Percentiles rank a stretch among this genome's conserved stretches.
phyloP scores from a whole-genome alignment of 129 eudicot genomes.

The Heracleum sosnowskyi region DNA sequence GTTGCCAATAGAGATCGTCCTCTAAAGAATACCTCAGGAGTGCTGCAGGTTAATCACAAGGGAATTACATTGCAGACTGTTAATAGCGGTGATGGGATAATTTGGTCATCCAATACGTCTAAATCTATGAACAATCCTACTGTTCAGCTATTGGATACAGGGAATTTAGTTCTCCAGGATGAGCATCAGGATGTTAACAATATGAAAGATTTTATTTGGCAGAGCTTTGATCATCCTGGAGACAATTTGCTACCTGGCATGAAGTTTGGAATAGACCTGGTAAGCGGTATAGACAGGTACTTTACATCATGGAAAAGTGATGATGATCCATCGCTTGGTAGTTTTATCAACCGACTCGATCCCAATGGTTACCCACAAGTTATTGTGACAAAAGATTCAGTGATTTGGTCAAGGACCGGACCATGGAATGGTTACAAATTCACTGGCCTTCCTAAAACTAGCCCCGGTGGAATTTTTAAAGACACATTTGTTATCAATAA shows the following conservation, averaged over 20 bases:
- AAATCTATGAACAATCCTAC: not conserved
- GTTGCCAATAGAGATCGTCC: not conserved
- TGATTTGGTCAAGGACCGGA: not conserved
- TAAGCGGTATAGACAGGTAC: not conserved
- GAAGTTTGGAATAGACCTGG: conserved; percentile 3
- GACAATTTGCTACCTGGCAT: not conserved
- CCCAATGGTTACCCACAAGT: not conserved
- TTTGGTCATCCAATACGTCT: not conserved
- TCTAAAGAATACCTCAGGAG: not conserved
- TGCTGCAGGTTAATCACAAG: not conserved
- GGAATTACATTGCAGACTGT: not conserved
- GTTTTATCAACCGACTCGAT: not conserved
- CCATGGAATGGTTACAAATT: not conserved
- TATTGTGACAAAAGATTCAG: not conserved
- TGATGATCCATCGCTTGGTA: conserved; percentile 5
- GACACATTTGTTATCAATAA: not conserved
- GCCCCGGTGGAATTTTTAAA: not conserved
- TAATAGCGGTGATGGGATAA: not conserved
- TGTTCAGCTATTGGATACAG: conserved; percentile 7
- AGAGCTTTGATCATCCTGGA: conserved; percentile 18
- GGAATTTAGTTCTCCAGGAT: conserved; percentile 12
- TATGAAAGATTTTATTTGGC: conserved; percentile 1
- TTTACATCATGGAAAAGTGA: not conserved
- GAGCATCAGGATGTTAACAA: not conserved
- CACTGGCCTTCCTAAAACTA: not conserved